Conservation (phyloP, 2,329 filamentous ascomycete genomes). For the Penicillium psychrosexuale region DNA sequence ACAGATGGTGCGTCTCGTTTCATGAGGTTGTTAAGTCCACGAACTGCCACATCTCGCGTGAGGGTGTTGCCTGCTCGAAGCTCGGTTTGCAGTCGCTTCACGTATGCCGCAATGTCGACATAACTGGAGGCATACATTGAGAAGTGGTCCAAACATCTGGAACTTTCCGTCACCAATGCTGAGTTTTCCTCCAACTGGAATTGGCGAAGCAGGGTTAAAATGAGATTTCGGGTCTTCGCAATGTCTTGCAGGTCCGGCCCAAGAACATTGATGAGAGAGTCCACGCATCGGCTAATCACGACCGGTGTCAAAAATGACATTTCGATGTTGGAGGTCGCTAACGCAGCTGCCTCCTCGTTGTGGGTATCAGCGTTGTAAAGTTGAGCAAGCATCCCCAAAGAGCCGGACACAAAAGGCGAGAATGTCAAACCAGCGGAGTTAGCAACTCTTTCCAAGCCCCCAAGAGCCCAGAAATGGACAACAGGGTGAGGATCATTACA, state of each 20-base stretch:
- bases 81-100: slow-evolving; percentile 74
- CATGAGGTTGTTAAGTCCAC: slow-evolving; percentile 92
- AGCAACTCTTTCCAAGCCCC: slow-evolving; percentile 79
- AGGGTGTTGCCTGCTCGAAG: slow-evolving; percentile 66
- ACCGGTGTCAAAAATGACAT: slow-evolving; percentile 77
- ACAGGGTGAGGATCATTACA: slow-evolving; percentile 92
- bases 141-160: slow-evolving; percentile 84
- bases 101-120: slow-evolving; percentile 79
- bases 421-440: slow-evolving; percentile 93
- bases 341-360: slow-evolving; percentile 74
- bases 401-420: slow-evolving; percentile 82
- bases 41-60: slow-evolving; percentile 75
- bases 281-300: slow-evolving; percentile 80
- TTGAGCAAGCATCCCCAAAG: slow-evolving; percentile 89
- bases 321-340: slow-evolving; percentile 86
- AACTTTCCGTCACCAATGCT: slow-evolving; percentile 69
- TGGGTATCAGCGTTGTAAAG: slow-evolving; percentile 90
- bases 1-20: slow-evolving; percentile 84
- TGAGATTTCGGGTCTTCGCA: slow-evolving; percentile 84
- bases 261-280: slow-evolving; percentile 94
- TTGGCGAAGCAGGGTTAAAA: slow-evolving; percentile 78
- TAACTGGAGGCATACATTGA: slow-evolving; percentile 87
- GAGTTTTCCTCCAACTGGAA: slow-evolving; percentile 73
- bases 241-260: slow-evolving; percentile 93
- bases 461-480: slow-evolving; percentile 94